phyloP scores from a whole-genome alignment of 257 asterid species.

The Gardenia jasminoides region DNA sequence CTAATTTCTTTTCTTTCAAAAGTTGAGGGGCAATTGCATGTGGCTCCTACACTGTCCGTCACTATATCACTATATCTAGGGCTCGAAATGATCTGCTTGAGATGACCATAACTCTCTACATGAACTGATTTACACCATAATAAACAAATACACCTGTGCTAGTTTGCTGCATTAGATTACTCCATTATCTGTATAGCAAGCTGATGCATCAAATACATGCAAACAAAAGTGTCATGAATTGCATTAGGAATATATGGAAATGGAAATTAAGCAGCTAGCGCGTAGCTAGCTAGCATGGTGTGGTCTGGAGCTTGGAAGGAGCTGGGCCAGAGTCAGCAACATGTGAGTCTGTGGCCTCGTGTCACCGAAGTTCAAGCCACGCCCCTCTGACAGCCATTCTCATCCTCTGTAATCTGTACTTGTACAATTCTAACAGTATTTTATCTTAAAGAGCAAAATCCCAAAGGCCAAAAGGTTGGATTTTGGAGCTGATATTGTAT shows the following conservation, averaged over 20 bases:
- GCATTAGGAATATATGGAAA: not conserved
- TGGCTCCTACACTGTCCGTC: too few relatives aligned
- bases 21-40: too few relatives aligned
- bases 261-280: not conserved
- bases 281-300: not conserved
- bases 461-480: not conserved
- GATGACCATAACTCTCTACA: not conserved
- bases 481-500: not conserved
- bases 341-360: slow-evolving; percentile 35
- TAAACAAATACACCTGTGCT: not conserved
- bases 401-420: not conserved
- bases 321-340: slow-evolving; percentile 7
- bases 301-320: slow-evolving; percentile 15
- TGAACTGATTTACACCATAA: not conserved
- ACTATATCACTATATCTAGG: too few relatives aligned
- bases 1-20: too few relatives aligned
- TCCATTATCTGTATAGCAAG: too few relatives aligned
- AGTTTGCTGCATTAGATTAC: not conserved
- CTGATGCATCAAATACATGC: not conserved
- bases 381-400: slow-evolving; percentile 28
- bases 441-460: not conserved
- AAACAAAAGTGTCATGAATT: not conserved
- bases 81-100: not conserved
- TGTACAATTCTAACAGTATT: too few relatives aligned
- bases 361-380: slow-evolving; percentile 38